These are phyloP conservation scores for Ascochyta rabiei DNA, from an alignment of 2,329 filamentous ascomycete genomes.

Conservation along the genomic window DNA sequence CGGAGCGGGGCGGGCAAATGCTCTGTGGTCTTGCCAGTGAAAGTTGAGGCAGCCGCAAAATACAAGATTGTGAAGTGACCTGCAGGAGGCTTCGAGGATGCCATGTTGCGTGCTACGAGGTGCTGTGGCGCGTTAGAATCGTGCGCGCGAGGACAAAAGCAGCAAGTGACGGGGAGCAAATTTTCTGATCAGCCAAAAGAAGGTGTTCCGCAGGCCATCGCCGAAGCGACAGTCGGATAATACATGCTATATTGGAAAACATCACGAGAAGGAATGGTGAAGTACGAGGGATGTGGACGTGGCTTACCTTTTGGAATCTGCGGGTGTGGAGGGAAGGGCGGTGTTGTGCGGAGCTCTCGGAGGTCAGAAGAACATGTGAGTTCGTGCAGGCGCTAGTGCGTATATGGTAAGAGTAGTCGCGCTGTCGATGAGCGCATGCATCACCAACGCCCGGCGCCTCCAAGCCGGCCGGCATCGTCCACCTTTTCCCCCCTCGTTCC, in stretches of 20 bases:
- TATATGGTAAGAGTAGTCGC: no score
- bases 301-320: constrained; percentile 26
- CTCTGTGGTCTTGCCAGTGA: constrained; percentile 72
- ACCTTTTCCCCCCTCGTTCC: no score
- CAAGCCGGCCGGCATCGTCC: no score
- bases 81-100: constrained; percentile 56
- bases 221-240: constrained; percentile 52
- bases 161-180: background rate
- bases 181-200: constrained; percentile 40
- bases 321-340: constrained; percentile 17
- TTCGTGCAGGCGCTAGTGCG: constrained; percentile 24
- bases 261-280: constrained; percentile 36
- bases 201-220: constrained; percentile 39
- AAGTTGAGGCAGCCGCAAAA: constrained; percentile 77
- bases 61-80: constrained; percentile 82
- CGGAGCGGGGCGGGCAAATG: constrained; percentile 69
- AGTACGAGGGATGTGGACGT: background rate
- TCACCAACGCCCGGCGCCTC: no score
- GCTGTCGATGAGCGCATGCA: constrained; percentile 18
- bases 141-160: background rate
- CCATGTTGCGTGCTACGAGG: constrained; percentile 36
- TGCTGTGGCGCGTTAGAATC: constrained; percentile 24
- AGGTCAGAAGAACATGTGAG: constrained; percentile 23
- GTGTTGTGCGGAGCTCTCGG: constrained; percentile 13
- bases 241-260: constrained; percentile 55